These are phyloP conservation scores for Aspergillus nomiae DNA, from an alignment of 2,329 filamentous ascomycete species.

Conservation along the genomic window DNA sequence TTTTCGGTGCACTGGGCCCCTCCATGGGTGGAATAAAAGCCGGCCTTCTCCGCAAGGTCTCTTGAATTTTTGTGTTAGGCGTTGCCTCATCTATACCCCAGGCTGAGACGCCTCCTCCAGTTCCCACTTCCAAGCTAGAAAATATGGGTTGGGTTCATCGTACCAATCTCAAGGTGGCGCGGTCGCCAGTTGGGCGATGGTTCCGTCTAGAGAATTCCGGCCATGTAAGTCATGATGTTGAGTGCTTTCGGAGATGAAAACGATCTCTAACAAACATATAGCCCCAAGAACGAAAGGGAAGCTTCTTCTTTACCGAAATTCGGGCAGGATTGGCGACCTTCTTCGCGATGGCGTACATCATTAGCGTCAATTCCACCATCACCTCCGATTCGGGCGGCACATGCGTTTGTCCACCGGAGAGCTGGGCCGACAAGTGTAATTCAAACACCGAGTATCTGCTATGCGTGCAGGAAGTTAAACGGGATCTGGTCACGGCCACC, in stretches of 20 bases:
- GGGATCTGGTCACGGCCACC: constrained; percentile 81
- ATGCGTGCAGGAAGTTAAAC: constrained; percentile 61
- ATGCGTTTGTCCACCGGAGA: constrained; percentile 66
- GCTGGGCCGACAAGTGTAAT: constrained; percentile 49
- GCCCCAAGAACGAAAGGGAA: constrained; percentile 71
- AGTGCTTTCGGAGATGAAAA: not conserved
- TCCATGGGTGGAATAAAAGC: not conserved
- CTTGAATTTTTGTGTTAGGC: not conserved
- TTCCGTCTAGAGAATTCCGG: constrained; percentile 82
- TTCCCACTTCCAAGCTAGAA: constrained; percentile 14
- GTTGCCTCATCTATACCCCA: constrained; percentile 1
- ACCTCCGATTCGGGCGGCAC: constrained; percentile 73
- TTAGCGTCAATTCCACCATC: constrained; percentile 67
- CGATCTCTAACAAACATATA: constrained; percentile 34
- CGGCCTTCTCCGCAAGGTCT: not conserved
- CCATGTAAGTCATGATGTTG: constrained; percentile 62
- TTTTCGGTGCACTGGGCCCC: not conserved
- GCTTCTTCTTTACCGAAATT: constrained; percentile 80
- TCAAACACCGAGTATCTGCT: constrained; percentile 48
- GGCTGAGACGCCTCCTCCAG: not conserved
- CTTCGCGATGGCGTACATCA: constrained; percentile 81
- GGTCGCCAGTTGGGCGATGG: constrained; percentile 67
- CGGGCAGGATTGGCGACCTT: constrained; percentile 80
- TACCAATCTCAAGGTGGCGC: constrained; percentile 55
- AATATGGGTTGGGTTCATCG: constrained; percentile 23